A percentile compares a stretch with the other conserved stretches of the same genome.
These are phyloP conservation scores for Kodamaea jinghongensis DNA, from an alignment of 805 yeast species.

Conservation along the genomic window DNA sequence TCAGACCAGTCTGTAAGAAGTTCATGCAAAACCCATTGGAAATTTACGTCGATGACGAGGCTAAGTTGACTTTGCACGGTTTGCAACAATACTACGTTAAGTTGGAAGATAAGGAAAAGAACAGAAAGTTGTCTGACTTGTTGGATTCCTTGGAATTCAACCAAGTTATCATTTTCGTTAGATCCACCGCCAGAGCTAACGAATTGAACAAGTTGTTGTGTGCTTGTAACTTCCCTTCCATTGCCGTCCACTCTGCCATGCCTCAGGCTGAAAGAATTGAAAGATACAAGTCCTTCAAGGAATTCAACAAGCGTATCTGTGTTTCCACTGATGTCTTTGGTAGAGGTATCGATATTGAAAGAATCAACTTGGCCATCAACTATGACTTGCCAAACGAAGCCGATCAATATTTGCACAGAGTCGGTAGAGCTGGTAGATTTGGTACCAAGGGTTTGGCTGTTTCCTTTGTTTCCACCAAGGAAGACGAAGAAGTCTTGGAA, in stretches of 20 bases:
- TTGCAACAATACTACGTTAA: constrained; percentile 94
- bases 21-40: constrained; percentile 98
- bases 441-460: constrained; percentile 98
- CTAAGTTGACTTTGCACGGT: constrained; percentile 96
- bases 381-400: constrained; percentile 96
- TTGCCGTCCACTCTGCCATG: constrained; percentile 92
- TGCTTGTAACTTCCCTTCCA: constrained; percentile 94
- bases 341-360: constrained; percentile 98
- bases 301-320: constrained; percentile 97
- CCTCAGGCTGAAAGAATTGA: constrained; percentile 98
- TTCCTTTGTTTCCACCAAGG: constrained; percentile 80
- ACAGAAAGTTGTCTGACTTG: constrained; percentile 86
- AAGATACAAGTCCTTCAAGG: constrained; percentile 93
- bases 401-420: constrained; percentile 97
- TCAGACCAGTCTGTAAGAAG: constrained; percentile 95
- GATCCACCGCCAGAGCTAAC: constrained; percentile 86
- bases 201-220: constrained; percentile 85
- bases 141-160: constrained; percentile 94
- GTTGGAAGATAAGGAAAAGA: constrained; percentile 86
- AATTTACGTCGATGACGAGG: constrained; percentile 95
- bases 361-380: constrained; percentile 96
- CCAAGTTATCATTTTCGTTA: constrained; percentile 96
- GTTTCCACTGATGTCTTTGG: constrained; percentile 98
- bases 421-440: constrained; percentile 99
- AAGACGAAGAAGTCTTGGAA: constrained; percentile 84